Evolutionary conservation across 495 filamentous ascomycete species (phyloP).

Genomic region (Aspergillus diversus): DNA sequence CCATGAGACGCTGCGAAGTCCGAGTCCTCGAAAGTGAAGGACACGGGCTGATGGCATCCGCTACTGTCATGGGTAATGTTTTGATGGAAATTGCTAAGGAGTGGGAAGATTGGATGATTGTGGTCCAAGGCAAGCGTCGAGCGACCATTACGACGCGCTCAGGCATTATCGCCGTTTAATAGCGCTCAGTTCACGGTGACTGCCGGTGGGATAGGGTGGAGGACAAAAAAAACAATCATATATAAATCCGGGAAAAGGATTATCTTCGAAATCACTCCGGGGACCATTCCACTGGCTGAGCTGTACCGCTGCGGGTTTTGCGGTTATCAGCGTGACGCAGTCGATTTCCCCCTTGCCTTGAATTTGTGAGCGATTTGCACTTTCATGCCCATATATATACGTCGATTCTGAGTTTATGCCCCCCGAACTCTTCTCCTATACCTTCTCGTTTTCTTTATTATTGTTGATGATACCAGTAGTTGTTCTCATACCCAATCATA

Average conservation of each 20-base stretch:
- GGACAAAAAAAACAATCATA: constrained; percentile 6
- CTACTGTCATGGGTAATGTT: constrained; percentile 87
- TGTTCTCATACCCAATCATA: constrained; percentile 22
- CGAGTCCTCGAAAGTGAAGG: constrained; percentile 89
- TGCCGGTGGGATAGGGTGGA: neutral
- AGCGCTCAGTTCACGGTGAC: neutral
- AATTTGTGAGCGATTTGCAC: constrained; percentile 6
- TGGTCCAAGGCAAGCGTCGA: constrained; percentile 56
- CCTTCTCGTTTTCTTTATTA: constrained; percentile 7
- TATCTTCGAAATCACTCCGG: neutral
- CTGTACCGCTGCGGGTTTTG: constrained; percentile 36
- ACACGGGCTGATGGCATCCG: constrained; percentile 95
- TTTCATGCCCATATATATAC: constrained; percentile 19
- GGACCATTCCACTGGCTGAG: constrained; percentile 7
- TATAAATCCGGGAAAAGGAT: neutral
- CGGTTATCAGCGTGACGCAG: constrained; percentile 14
- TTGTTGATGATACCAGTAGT: constrained; percentile 23
- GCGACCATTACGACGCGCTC: constrained; percentile 35
- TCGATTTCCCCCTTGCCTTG: constrained; percentile 3
- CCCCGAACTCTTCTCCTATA: neutral
- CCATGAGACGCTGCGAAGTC: constrained; percentile 91
- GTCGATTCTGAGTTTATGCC: constrained; percentile 3
- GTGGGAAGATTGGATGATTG: constrained; percentile 89
- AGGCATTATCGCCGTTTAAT: constrained; percentile 26
- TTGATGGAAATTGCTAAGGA: constrained; percentile 91